phyloP scores from a whole-genome alignment of 495 filamentous ascomycete species.

The Chlorociboria aeruginascens region DNA sequence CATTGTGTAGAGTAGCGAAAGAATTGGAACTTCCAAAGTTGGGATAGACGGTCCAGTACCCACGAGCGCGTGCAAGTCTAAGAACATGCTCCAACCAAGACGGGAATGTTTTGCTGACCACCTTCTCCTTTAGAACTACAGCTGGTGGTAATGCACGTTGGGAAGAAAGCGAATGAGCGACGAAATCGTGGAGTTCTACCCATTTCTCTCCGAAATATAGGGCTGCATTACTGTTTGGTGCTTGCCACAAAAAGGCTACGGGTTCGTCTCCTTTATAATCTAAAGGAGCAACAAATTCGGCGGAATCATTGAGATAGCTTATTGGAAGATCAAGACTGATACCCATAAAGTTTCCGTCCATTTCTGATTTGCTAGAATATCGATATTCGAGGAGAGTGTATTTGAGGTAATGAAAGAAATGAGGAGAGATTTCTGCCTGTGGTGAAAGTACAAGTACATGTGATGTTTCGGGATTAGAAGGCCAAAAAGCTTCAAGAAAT shows the following conservation, averaged over 20 bases:
- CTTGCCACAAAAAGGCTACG: constrained; percentile 64
- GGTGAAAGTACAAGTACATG: constrained; percentile 72
- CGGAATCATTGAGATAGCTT: constrained; percentile 41
- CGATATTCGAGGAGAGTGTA: constrained; percentile 62
- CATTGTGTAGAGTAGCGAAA: constrained; percentile 59
- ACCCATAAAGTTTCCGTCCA: constrained; percentile 46
- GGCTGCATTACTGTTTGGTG: constrained; percentile 65
- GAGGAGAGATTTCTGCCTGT: constrained; percentile 58
- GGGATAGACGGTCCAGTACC: constrained; percentile 68
- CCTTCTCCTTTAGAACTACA: constrained; percentile 29
- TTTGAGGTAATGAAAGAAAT: constrained; percentile 73
- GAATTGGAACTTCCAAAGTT: constrained; percentile 34
- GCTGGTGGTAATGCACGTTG: constrained; percentile 21
- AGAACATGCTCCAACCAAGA: constrained; percentile 69
- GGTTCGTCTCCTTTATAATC: constrained; percentile 16
- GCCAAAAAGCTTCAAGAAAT: constrained; percentile 75
- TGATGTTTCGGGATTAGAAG: constrained; percentile 41
- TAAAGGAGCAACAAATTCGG: constrained; percentile 38
- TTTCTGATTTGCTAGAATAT: constrained; percentile 42
- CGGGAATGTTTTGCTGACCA: constrained; percentile 50
- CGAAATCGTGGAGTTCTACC: constrained; percentile 66
- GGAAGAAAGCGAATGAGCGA: constrained; percentile 42
- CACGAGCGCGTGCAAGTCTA: constrained; percentile 55
- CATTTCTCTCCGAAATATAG: constrained; percentile 77
- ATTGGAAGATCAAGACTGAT: constrained; percentile 66